Percentiles rank a stretch among this genome's conserved stretches.
phyloP scores from a whole-genome alignment of 2,329 filamentous ascomycete species.

The Ustulina deusta region DNA sequence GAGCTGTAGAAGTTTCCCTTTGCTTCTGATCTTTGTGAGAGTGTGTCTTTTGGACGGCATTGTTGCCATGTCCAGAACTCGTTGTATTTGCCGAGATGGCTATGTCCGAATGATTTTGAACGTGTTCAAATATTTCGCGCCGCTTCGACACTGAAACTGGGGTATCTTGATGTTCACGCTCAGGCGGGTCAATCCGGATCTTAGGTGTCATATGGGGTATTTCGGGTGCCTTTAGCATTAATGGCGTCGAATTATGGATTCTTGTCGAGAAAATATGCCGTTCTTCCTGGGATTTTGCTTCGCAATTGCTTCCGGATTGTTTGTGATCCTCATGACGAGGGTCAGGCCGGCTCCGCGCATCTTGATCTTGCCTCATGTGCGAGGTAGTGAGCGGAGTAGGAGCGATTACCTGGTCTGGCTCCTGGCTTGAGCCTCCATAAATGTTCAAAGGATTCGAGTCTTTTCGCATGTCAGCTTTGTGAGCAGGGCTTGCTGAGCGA shows the following conservation, averaged over 20 bases:
- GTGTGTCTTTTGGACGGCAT: background rate
- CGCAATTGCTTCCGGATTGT: background rate
- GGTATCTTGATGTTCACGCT: background rate
- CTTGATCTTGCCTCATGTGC: slow-evolving; percentile 11
- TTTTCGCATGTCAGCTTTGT: background rate
- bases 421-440: slow-evolving; percentile 7
- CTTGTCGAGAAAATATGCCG: background rate
- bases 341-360: background rate
- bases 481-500: slow-evolving; percentile 18
- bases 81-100: slow-evolving; percentile 1
- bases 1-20: background rate
- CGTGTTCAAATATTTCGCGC: slow-evolving; percentile 23
- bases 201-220: slow-evolving; percentile 1
- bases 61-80: background rate
- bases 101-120: slow-evolving; percentile 11
- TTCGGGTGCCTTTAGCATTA: background rate
- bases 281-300: slow-evolving; percentile 4
- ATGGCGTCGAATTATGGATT: background rate
- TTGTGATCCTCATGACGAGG: background rate
- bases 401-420: background rate
- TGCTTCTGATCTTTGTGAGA: slow-evolving; percentile 7
- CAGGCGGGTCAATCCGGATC: slow-evolving; percentile 11
- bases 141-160: slow-evolving; percentile 27
- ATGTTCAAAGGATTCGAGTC: background rate
- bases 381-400: background rate